Base-by-base conservation (phyloP, 345 rosid species). In the Hibiscus tridactylites region DNA sequence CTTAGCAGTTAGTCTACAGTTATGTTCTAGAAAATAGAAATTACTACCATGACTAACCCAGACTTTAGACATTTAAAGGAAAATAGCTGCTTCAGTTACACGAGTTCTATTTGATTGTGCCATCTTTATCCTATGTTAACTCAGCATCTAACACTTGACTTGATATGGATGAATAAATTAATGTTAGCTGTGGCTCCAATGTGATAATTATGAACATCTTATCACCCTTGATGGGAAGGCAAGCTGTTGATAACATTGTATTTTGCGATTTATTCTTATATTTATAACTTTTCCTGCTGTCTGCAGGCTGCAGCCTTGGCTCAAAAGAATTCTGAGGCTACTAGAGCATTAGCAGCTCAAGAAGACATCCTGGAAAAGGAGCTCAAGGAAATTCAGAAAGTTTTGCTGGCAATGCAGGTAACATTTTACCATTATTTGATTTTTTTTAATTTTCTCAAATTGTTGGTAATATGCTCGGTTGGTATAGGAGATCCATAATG, bases 371-470 rank as follows among this genome's bases (percentile, higher is more conserved):
- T 95, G 52, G 98, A 95, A 72, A 90, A 87, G 84, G 99, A 95
- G 85, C 88, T 95, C 67, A 88, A 87, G 60, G 99, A 90, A 85
- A 86, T 87, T 81, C 99, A 92, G 68, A 92, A 90, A 79, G 94
- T 95, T 37, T 76, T 95, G 79, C 81, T 95, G 74, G 98, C 97
- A 81, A 92, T 95, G 98, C 99, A 90, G 96, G 99, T 90, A 73
- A 47, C 19, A 61, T 72, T 60, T 6, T 35, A 15, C n/a, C 56
- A 54, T 61, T 6, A 17, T 54, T 59, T 59, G 62, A 26, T 26
- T 42, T 65, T 28, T 44, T 74, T 17, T 52, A 11, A 6, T 29
- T 60, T 24, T 68, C 19, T 28, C 6, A 42, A 46, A 39, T 72
- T 7, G 3, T 56, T 1, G 2, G 71, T 5, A 9, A 29, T 68